Evolutionary conservation across 352 stramenopile genomes (phyloP).

Genomic region (Pythium monospermum): DNA sequence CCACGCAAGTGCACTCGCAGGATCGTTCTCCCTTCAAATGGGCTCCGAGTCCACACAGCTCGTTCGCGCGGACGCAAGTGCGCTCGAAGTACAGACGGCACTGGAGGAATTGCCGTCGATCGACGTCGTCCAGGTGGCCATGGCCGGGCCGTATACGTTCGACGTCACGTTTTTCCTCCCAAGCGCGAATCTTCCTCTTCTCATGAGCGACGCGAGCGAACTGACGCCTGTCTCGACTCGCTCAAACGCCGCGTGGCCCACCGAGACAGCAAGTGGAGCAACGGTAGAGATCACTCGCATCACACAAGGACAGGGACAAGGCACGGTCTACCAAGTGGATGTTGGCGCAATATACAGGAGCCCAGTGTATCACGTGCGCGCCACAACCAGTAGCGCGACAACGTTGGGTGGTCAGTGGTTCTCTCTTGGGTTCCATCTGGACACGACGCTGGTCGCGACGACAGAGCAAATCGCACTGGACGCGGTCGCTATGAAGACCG

Average conservation of each 20-base stretch:
- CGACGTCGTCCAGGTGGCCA: conserved; percentile 20
- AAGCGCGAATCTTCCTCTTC: conserved; percentile 21
- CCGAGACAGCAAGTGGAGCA: background rate
- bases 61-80: conserved; percentile 1
- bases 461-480: conserved; percentile 25
- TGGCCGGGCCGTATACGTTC: conserved; percentile 14
- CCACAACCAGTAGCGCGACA: background rate
- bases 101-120: conserved; percentile 27
- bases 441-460: conserved; percentile 4
- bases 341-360: conserved; percentile 20
- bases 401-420: conserved; percentile 20
- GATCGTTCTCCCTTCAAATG: conserved; percentile 28
- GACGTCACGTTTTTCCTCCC: conserved; percentile 41
- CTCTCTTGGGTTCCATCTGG: conserved; percentile 16
- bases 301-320: conserved; percentile 23
- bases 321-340: conserved; percentile 21
- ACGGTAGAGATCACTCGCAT: conserved; percentile 17
- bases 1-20: conserved; percentile 8
- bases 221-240: conserved; percentile 8
- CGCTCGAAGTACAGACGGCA: conserved; percentile 25
- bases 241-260: conserved; percentile 14
- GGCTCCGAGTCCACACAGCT: conserved; percentile 8
- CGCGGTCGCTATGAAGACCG: conserved; percentile 26
- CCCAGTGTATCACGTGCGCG: conserved; percentile 25
- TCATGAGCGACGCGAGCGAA: conserved; percentile 6